phyloP scores from a whole-genome alignment of 345 rosid genomes.

The Diplotaxis tenuifolia region DNA sequence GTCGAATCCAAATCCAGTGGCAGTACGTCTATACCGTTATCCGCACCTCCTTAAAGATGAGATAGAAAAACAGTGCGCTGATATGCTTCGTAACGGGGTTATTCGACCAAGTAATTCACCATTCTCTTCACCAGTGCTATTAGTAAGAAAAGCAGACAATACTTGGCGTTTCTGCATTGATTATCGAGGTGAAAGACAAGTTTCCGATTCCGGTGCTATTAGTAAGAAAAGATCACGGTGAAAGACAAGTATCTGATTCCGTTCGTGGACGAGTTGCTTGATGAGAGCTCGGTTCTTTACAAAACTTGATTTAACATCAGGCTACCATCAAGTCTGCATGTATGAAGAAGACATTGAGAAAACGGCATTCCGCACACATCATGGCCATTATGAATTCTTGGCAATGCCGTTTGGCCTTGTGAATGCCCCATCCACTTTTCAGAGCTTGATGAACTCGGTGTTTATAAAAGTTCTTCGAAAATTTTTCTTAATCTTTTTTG shows the following conservation, averaged over 20 bases:
- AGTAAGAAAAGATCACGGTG: not conserved
- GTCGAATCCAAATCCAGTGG: not conserved
- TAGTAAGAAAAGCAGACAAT: too few relatives aligned
- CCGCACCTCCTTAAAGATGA: not conserved
- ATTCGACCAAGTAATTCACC: not conserved
- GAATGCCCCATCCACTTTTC: not conserved
- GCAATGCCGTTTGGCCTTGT: not conserved
- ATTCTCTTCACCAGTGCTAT: not conserved
- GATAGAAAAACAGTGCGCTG: not conserved
- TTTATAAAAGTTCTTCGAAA: not conserved
- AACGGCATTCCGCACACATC: not conserved
- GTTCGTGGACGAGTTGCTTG: not conserved
- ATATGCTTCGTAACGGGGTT: not conserved
- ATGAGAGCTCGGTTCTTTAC: not conserved
- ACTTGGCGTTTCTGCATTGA: not conserved
- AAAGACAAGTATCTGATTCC: not conserved
- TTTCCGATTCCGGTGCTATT: too few relatives aligned
- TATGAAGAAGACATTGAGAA: not conserved
- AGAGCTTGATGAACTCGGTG: not conserved
- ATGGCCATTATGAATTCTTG: not conserved
- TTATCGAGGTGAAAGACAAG: not conserved
- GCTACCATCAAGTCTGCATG: not conserved
- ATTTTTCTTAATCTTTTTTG: not conserved
- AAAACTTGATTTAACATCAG: not conserved
- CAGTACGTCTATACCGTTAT: not conserved